These are phyloP conservation scores for Fistulinella staudtii DNA, from an alignment of 1,284 basidiomycete species.

Conservation along the genomic window DNA sequence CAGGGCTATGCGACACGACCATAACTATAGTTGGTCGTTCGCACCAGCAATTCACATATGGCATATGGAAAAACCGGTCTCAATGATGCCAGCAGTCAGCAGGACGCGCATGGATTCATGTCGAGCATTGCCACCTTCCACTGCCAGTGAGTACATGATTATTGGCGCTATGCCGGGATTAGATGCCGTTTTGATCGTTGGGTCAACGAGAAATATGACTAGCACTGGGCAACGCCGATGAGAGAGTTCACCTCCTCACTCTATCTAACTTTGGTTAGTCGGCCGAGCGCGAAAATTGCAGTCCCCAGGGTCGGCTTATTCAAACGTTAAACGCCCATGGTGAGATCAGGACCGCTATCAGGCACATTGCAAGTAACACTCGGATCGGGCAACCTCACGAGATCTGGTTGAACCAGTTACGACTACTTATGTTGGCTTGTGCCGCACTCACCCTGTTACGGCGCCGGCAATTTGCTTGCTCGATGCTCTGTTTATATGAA, in stretches of 20 bases:
- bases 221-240: slow-evolving; percentile 9
- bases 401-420: slow-evolving; percentile 32
- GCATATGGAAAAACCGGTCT: slow-evolving; percentile 17
- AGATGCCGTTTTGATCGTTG: slow-evolving; percentile 15
- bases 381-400: slow-evolving; percentile 28
- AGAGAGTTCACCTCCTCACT: slow-evolving; percentile 14
- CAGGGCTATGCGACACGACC: slow-evolving; percentile 24
- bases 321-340: slow-evolving; percentile 14
- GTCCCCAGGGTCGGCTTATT: slow-evolving; percentile 28
- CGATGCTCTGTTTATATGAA: slow-evolving; percentile 26
- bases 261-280: slow-evolving; percentile 34
- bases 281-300: slow-evolving; percentile 12
- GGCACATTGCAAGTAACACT: slow-evolving; percentile 24
- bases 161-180: slow-evolving; percentile 17
- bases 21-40: slow-evolving; percentile 20
- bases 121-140: slow-evolving; percentile 24
- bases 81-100: slow-evolving; percentile 14
- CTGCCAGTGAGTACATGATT: slow-evolving; percentile 17
- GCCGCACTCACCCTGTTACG: slow-evolving; percentile 31
- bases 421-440: slow-evolving; percentile 29
- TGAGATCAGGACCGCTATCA: slow-evolving; percentile 29
- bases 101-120: slow-evolving; percentile 5
- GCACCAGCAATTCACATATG: slow-evolving; percentile 1
- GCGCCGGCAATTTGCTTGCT: slow-evolving; percentile 31
- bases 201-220: slow-evolving; percentile 13